Conservation (phyloP, 192 early-diverging fungal genomes). For the Coemansia sp. region DNA sequence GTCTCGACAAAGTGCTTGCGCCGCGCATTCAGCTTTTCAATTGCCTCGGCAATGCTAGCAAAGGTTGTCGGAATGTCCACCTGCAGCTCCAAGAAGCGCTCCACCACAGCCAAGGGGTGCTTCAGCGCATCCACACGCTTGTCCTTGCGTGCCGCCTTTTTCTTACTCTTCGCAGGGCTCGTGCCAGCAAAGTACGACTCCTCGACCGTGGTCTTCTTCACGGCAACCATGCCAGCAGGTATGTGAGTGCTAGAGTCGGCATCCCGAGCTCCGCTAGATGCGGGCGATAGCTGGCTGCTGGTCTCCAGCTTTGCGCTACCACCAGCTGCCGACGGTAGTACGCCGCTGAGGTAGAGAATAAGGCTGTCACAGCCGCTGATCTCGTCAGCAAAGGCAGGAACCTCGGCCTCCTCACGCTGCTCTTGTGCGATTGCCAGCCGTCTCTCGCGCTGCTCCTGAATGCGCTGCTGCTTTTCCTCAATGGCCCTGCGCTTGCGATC, state of each 20-base stretch:
- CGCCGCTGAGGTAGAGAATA: conserved; percentile 66
- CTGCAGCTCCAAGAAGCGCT: conserved; percentile 76
- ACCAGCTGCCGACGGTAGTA: conserved; percentile 19
- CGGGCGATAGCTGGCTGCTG: conserved; percentile 35
- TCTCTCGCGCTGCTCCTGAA: conserved; percentile 66
- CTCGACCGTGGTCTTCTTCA: conserved; percentile 71
- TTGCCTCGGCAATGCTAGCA: conserved; percentile 65
- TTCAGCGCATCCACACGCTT: conserved; percentile 59
- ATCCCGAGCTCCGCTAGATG: conserved; percentile 54
- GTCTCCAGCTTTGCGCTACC: conserved; percentile 12
- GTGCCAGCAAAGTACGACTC: conserved; percentile 75
- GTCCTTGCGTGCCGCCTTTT: conserved; percentile 63
- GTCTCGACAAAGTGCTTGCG: conserved; percentile 71
- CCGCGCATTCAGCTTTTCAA: conserved; percentile 70
- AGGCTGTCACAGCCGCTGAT: conserved; percentile 81
- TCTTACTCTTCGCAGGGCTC: conserved; percentile 55
- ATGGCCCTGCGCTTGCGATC: conserved; percentile 60
- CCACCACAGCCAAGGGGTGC: conserved; percentile 74
- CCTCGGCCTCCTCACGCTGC: conserved; percentile 81
- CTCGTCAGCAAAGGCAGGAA: conserved; percentile 84
- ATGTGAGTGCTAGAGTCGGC: conserved; percentile 59
- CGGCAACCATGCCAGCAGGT: conserved; percentile 75
- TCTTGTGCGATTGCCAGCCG: conserved; percentile 67
- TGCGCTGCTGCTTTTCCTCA: conserved; percentile 65
- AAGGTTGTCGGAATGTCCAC: conserved; percentile 74